phyloP scores from a whole-genome alignment of 345 rosid species.

The Lepidium africanum region DNA sequence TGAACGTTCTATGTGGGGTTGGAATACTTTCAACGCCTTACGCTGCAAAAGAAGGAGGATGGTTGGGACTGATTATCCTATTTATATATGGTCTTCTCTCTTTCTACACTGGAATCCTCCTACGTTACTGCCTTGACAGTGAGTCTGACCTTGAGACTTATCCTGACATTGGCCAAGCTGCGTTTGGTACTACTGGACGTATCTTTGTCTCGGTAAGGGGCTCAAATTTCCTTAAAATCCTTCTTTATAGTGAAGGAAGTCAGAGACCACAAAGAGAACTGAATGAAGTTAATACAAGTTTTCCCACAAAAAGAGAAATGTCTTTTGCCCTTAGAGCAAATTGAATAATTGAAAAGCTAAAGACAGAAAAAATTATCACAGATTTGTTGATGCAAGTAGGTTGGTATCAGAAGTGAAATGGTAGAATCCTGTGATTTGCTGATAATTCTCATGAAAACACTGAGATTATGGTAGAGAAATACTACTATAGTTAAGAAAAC shows the following conservation, averaged over 20 bases:
- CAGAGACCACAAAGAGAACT: slow-evolving; percentile 2
- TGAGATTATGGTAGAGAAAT: neutral
- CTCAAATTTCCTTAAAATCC: neutral
- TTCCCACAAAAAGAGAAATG: neutral
- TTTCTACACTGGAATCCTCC: slow-evolving; percentile 81
- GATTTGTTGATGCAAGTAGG: neutral
- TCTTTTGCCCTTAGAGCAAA: slow-evolving; percentile 10
- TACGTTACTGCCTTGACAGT: slow-evolving; percentile 82
- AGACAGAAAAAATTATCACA: neutral
- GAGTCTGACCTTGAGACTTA: slow-evolving; percentile 88
- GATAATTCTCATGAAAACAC: neutral
- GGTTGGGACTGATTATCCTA: slow-evolving; percentile 65
- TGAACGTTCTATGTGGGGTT: slow-evolving; percentile 96
- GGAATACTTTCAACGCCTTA: slow-evolving; percentile 89
- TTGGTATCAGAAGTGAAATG: neutral
- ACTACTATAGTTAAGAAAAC: neutral
- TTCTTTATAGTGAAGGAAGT: neutral
- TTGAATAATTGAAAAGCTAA: neutral
- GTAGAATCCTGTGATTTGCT: neutral
- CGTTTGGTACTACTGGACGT: slow-evolving; percentile 77
- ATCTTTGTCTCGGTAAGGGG: slow-evolving; percentile 68
- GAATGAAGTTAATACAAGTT: neutral
- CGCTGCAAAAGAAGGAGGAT: slow-evolving; percentile 96
- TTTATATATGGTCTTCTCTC: slow-evolving; percentile 62
- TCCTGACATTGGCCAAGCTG: slow-evolving; percentile 98